A percentile compares a stretch with the other conserved stretches of the same genome.
phyloP scores from a whole-genome alignment of 2,329 filamentous ascomycete species.

The Aspergillus jensenii region DNA sequence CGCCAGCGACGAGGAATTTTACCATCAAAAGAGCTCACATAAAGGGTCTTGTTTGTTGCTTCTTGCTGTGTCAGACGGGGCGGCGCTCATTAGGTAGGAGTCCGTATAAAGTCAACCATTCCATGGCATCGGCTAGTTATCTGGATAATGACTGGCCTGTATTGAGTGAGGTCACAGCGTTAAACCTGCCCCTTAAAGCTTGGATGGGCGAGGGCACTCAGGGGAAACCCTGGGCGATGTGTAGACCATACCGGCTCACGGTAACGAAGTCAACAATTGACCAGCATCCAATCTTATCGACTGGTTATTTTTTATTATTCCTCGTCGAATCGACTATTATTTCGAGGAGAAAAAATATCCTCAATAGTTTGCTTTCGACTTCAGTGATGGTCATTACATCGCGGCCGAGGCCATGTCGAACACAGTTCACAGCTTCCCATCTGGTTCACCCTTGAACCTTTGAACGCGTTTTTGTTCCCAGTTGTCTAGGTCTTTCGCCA shows the following conservation, averaged over 20 bases:
- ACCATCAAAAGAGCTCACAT: too few species aligned
- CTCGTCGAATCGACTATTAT: background rate
- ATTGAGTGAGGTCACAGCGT: background rate
- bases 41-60: background rate
- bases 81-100: background rate
- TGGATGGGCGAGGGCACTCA: background rate
- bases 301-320: background rate
- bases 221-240: background rate
- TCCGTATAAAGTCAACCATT: background rate
- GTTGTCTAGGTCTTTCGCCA: conserved; percentile 86
- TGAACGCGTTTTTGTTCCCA: conserved; percentile 98
- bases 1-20: too few species aligned
- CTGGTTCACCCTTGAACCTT: conserved; percentile 82
- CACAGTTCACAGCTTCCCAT: conserved; percentile 68
- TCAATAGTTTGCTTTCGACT: background rate
- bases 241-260: background rate
- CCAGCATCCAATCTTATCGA: background rate
- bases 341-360: background rate
- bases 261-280: background rate
- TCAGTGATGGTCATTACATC: background rate
- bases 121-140: background rate
- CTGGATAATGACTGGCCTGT: background rate
- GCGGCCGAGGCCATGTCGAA: background rate
- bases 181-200: background rate
- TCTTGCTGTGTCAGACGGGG: background rate